Percentiles rank a stretch among this genome's conserved stretches.
These are phyloP conservation scores for Discostella stelligera DNA, from an alignment of 352 stramenopile species.

Conservation along the genomic window DNA sequence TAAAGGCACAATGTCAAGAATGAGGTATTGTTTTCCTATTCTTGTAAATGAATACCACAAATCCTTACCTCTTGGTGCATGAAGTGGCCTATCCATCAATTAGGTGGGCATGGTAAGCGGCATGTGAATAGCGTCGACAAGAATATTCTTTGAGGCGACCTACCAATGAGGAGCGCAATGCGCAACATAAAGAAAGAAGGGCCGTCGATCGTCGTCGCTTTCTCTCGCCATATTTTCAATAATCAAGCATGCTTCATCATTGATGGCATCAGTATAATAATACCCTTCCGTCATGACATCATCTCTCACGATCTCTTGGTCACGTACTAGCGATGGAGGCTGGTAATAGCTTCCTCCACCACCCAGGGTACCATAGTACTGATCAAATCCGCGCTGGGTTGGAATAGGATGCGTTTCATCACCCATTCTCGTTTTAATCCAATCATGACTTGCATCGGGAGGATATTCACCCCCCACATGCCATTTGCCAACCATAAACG, in stretches of 20 bases:
- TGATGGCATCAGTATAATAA: slow-evolving; percentile 65
- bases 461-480: slow-evolving; percentile 56
- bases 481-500: slow-evolving; percentile 60
- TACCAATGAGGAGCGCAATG: slow-evolving; percentile 56
- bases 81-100: slow-evolving; percentile 31
- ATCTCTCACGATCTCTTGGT: slow-evolving; percentile 24
- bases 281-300: slow-evolving; percentile 44
- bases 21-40: background rate
- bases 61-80: slow-evolving; percentile 48
- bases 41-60: background rate
- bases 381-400: slow-evolving; percentile 49
- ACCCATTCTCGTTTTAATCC: slow-evolving; percentile 44
- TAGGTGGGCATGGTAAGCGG: background rate
- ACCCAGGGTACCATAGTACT: slow-evolving; percentile 52
- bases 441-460: slow-evolving; percentile 45
- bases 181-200: slow-evolving; percentile 60
- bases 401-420: slow-evolving; percentile 47
- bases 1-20: background rate
- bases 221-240: slow-evolving; percentile 30
- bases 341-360: slow-evolving; percentile 57
- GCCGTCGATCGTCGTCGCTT: slow-evolving; percentile 11
- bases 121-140: background rate
- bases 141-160: background rate
- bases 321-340: slow-evolving; percentile 44
- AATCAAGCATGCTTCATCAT: slow-evolving; percentile 53